Conservation (phyloP, 2,329 filamentous ascomycete genomes). For the Aotearoamyces nothofagi region DNA sequence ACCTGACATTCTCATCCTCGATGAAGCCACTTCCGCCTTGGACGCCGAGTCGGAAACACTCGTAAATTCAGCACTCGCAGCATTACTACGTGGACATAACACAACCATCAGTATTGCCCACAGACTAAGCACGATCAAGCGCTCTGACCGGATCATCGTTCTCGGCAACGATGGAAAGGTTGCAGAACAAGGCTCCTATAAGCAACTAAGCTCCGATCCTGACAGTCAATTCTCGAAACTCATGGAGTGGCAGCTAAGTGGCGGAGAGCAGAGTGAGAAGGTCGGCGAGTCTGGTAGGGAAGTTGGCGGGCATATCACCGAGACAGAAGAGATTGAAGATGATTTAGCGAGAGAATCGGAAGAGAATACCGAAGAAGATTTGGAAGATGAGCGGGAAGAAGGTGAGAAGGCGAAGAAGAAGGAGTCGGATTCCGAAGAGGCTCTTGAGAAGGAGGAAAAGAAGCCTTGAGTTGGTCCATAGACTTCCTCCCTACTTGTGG, state of each 20-base stretch:
- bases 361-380: neutral
- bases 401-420: neutral
- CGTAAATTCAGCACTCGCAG: conserved; percentile 77
- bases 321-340: conserved; percentile 14
- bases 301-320: conserved; percentile 13
- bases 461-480: too few species aligned
- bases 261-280: conserved; percentile 46
- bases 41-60: conserved; percentile 95
- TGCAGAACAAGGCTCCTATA: conserved; percentile 79
- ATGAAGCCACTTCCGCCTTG: conserved; percentile 89
- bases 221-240: conserved; percentile 82
- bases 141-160: conserved; percentile 88
- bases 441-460: conserved; percentile 1
- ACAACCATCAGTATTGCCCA: conserved; percentile 98
- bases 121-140: conserved; percentile 88
- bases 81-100: conserved; percentile 70
- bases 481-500: too few species aligned
- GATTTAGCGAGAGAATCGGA: conserved; percentile 8
- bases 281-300: conserved; percentile 10
- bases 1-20: conserved; percentile 90
- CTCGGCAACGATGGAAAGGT: conserved; percentile 76
- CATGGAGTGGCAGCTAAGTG: conserved; percentile 98
- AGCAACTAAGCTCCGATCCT: conserved; percentile 54
- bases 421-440: neutral
- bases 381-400: conserved; percentile 3